Evolutionary conservation across 257 asterid species (phyloP).

Genomic region (Solanum peruvianum): DNA sequence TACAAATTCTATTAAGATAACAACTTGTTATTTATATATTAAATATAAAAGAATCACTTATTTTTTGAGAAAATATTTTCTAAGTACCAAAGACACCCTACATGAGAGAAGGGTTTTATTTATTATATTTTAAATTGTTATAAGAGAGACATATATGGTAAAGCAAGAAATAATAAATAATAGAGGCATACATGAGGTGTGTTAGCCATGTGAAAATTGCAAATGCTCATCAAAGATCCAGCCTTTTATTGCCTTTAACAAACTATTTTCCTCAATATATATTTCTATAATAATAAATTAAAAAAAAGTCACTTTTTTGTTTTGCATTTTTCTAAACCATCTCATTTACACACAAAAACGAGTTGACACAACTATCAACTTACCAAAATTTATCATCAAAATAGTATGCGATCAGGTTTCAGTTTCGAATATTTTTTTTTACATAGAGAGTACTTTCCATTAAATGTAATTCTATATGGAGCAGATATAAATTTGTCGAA

Average conservation of each 20-base stretch:
- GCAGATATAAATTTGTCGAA: too few relatives aligned
- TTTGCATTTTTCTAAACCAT: not conserved
- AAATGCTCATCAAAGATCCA: not conserved
- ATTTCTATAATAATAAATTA: not conserved
- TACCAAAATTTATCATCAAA: not conserved
- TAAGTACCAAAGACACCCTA: not conserved
- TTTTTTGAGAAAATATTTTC: rapidly evolving
- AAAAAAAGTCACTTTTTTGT: not conserved
- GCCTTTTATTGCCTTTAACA: not conserved
- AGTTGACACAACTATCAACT: not conserved
- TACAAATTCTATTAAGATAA: not conserved
- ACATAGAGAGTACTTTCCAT: rapidly evolving
- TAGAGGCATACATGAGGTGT: not conserved
- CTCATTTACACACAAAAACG: not conserved
- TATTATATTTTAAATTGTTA: not conserved
- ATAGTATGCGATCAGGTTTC: rapidly evolving
- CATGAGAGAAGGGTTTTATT: not conserved
- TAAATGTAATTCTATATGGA: not conserved
- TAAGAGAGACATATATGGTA: not conserved
- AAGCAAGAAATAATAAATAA: not conserved
- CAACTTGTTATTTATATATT: not conserved
- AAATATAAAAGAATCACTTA: not conserved
- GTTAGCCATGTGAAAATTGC: not conserved
- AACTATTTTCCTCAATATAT: not conserved
- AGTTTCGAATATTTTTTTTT: too few relatives aligned